Percentiles rank a stretch among this genome's conserved stretches.
These are phyloP conservation scores for Bretziella fagacearum DNA, from an alignment of 2,329 filamentous ascomycete genomes.

Conservation along the genomic window DNA sequence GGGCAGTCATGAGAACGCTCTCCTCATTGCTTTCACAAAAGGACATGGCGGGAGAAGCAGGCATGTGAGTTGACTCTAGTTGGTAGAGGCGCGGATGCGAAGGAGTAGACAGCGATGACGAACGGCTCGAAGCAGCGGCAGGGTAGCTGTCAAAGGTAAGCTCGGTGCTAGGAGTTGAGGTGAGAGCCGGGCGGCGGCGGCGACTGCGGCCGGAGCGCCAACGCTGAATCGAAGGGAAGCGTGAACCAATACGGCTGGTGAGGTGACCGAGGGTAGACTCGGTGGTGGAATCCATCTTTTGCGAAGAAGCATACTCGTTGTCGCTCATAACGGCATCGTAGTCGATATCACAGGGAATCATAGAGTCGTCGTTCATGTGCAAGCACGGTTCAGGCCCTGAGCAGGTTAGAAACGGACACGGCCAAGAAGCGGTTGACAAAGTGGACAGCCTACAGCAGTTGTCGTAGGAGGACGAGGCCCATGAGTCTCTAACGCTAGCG, in stretches of 20 bases:
- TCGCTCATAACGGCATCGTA: slow-evolving; percentile 53
- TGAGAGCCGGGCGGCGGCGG: slow-evolving; percentile 25
- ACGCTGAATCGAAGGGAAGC: slow-evolving; percentile 35
- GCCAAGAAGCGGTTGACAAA: slow-evolving; percentile 15
- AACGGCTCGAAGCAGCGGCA: slow-evolving; percentile 44
- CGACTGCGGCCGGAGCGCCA: slow-evolving; percentile 27
- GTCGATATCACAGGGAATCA: slow-evolving; percentile 28
- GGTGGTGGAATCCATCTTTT: slow-evolving; percentile 16
- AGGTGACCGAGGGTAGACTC: slow-evolving; percentile 47
- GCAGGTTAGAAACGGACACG: slow-evolving; percentile 16
- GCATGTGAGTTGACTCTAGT: slow-evolving; percentile 31
- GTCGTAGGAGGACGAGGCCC: slow-evolving; percentile 34
- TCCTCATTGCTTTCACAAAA: slow-evolving; percentile 42
- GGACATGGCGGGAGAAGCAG: slow-evolving; percentile 46
- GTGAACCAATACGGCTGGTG: slow-evolving; percentile 47
- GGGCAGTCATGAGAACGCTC: slow-evolving; percentile 28
- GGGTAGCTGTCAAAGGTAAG: slow-evolving; percentile 56
- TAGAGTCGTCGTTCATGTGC: slow-evolving; percentile 4
- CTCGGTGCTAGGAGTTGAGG: slow-evolving; percentile 56
- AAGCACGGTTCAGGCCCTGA: slow-evolving; percentile 8
- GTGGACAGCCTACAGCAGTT: slow-evolving; percentile 51
- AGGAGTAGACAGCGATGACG: slow-evolving; percentile 57
- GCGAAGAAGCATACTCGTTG: slow-evolving; percentile 27
- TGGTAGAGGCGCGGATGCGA: slow-evolving; percentile 30
- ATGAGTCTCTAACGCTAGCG: slow-evolving; percentile 15